Percentiles rank a stretch among this genome's conserved stretches.
Conservation (phyloP, 441 rosid species). For the Gossypium laxum region DNA sequence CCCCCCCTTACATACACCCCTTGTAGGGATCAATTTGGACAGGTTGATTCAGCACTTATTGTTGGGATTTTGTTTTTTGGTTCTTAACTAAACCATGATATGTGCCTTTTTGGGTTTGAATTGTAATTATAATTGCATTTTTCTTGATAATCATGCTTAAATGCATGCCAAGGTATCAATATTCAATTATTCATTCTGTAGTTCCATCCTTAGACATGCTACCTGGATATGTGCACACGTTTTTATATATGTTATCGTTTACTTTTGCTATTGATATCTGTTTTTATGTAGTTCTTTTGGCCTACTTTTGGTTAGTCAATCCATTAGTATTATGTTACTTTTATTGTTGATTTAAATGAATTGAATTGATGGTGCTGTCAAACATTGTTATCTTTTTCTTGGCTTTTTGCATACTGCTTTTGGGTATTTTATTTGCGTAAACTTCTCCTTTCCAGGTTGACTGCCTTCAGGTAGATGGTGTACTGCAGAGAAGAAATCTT, state of each 20-base stretch:
- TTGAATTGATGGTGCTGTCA: neutral
- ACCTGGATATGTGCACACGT: neutral
- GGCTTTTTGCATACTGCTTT: neutral
- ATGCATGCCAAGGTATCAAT: neutral
- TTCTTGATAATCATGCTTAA: neutral
- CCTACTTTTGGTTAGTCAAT: neutral
- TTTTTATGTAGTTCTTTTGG: neutral
- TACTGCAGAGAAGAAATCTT: constrained; percentile 75
- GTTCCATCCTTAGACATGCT: neutral
- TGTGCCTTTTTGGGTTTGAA: neutral
- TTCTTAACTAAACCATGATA: neutral
- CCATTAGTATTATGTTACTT: neutral
- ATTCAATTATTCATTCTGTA: neutral
- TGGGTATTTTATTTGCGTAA: constrained; percentile 6
- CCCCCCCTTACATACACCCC: too few species aligned
- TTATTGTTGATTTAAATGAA: neutral
- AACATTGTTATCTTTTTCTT: neutral
- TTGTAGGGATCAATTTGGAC: neutral
- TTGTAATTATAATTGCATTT: neutral
- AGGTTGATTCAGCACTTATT: neutral
- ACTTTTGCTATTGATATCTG: neutral
- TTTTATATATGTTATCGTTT: neutral
- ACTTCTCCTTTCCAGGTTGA: constrained; percentile 54
- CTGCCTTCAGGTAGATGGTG: constrained; percentile 95
- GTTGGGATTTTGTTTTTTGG: neutral